These are phyloP conservation scores for Phellopilus nigrolimitatus DNA, from an alignment of 1,284 basidiomycete genomes.

Conservation along the genomic window DNA sequence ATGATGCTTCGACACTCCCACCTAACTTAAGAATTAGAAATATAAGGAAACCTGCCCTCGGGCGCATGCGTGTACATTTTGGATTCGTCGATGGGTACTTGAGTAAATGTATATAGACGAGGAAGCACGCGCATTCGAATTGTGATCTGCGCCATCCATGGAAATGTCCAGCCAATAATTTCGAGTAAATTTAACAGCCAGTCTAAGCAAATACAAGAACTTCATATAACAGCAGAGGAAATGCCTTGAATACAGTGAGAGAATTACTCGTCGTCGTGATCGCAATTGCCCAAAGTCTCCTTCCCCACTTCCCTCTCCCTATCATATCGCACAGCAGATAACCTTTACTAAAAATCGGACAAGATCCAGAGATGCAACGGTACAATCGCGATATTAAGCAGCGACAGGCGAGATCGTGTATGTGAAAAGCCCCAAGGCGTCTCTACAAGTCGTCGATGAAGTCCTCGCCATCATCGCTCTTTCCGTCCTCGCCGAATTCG, in stretches of 20 bases:
- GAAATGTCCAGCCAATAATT: neutral
- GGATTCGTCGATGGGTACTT: too few species aligned
- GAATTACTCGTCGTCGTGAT: constrained; percentile 11
- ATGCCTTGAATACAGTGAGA: constrained; percentile 15
- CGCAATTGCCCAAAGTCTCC: too few species aligned
- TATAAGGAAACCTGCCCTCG: too few species aligned
- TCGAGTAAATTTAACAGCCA: neutral
- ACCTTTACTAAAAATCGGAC: neutral
- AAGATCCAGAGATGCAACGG: neutral
- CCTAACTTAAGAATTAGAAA: too few species aligned
- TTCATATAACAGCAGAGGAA: constrained; percentile 9
- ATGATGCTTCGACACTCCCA: too few species aligned
- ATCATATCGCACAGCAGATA: neutral
- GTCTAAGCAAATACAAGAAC: constrained; percentile 15
- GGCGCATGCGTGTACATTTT: too few species aligned
- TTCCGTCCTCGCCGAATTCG: constrained; percentile 88
- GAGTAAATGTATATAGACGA: too few species aligned
- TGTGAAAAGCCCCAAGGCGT: neutral
- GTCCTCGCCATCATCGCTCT: constrained; percentile 39
- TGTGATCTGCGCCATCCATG: too few species aligned
- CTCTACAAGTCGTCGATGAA: constrained; percentile 67
- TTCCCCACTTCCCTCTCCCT: neutral
- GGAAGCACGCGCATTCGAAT: too few species aligned
- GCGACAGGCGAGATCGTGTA: constrained; percentile 6
- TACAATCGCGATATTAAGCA: constrained; percentile 30